Conservation (phyloP, 306 rosid genomes). For the Pueraria montana region DNA sequence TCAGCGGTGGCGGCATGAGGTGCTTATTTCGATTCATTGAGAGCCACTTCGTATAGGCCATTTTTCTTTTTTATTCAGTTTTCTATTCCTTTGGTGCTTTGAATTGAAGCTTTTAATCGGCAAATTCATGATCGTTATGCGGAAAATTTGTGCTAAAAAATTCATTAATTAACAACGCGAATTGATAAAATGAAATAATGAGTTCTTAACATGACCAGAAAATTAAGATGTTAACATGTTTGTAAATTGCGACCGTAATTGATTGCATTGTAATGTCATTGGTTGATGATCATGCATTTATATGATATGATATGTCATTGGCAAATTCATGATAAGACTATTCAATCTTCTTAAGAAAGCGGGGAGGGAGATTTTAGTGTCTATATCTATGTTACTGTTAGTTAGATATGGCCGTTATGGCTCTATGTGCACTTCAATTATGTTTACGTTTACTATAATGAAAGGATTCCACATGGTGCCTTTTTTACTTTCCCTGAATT, state of each 20-base stretch:
- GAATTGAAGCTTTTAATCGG: slow-evolving; percentile 3
- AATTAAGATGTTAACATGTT: neutral
- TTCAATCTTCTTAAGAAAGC: slow-evolving; percentile 24
- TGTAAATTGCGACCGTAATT: neutral
- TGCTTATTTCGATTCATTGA: slow-evolving; percentile 6
- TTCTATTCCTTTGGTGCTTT: neutral
- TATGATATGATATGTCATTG: neutral
- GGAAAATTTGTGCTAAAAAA: neutral
- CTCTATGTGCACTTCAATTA: neutral
- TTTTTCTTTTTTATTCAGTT: neutral
- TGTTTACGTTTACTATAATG: neutral
- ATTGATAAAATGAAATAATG: neutral
- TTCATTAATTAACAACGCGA: neutral
- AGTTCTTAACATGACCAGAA: neutral
- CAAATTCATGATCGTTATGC: neutral
- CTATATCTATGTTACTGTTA: neutral
- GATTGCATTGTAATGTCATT: neutral
- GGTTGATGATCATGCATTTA: neutral
- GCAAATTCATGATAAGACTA: neutral
- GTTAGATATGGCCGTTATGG: slow-evolving; percentile 15
- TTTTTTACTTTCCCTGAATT: neutral
- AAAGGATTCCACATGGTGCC: slow-evolving; percentile 22
- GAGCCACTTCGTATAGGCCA: too few relatives aligned
- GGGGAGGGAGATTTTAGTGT: neutral
- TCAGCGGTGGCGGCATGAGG: slow-evolving; percentile 93